Conservation (phyloP, 2,329 filamentous ascomycete species). For the Magnaporthiopsis rhizophila region DNA sequence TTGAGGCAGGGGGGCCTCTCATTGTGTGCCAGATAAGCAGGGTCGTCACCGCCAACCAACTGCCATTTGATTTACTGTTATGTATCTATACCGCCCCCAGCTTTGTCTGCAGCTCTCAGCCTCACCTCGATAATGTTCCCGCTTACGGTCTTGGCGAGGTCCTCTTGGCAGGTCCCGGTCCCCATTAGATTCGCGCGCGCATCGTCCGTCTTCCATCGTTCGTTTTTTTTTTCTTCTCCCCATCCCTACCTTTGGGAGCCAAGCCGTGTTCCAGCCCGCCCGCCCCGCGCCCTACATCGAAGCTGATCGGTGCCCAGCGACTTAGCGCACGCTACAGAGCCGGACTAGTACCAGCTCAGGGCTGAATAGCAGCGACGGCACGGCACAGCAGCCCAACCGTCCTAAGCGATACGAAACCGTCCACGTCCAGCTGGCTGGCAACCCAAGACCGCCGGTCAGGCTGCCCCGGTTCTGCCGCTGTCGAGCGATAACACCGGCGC, state of each 20-base stretch:
- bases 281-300: not conserved
- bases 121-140: not conserved
- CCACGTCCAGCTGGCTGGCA: not conserved
- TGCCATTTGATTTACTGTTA: too few relatives aligned
- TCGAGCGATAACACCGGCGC: not conserved
- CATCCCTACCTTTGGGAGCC: not conserved
- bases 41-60: not conserved
- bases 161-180: not conserved
- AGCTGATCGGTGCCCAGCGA: not conserved
- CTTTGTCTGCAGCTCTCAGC: not conserved
- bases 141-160: not conserved
- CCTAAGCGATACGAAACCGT: not conserved
- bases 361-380: not conserved
- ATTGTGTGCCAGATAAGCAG: not conserved
- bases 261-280: not conserved
- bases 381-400: not conserved
- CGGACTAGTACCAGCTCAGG: too few relatives aligned
- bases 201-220: not conserved
- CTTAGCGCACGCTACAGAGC: not conserved
- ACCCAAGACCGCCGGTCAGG: not conserved
- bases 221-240: not conserved
- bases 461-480: not conserved
- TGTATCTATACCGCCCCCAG: too few relatives aligned
- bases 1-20: too few relatives aligned
- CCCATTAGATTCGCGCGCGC: not conserved